Conservation (phyloP, 192 early-diverging fungal species). For the Chytriomyces sp. region DNA sequence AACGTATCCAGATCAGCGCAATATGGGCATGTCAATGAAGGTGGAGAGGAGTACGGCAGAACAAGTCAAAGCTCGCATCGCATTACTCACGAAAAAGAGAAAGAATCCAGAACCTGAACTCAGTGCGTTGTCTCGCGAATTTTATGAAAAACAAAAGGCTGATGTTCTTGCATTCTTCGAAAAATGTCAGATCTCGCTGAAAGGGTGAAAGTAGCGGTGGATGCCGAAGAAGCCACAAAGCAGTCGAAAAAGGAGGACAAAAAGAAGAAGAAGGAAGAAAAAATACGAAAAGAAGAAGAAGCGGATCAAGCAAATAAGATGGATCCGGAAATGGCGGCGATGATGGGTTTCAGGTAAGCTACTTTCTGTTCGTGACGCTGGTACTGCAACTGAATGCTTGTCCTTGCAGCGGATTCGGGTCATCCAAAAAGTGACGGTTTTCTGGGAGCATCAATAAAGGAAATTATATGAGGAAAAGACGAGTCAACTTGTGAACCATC, state of each 20-base stretch:
- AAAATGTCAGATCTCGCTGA: conserved; percentile 65
- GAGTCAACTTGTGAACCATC: background rate
- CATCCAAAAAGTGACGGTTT: conserved; percentile 21
- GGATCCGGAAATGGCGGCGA: conserved; percentile 69
- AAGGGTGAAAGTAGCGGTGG: conserved; percentile 65
- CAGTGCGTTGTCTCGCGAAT: conserved; percentile 39
- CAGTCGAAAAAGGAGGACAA: conserved; percentile 56
- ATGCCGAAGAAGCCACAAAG: conserved; percentile 73
- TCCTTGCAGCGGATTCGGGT: conserved; percentile 27
- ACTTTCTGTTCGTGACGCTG: too few relatives aligned
- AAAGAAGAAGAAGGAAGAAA: conserved; percentile 60
- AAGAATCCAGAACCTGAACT: conserved; percentile 64
- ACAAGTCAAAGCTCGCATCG: conserved; percentile 76
- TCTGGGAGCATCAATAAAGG: background rate
- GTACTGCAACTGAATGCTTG: too few relatives aligned
- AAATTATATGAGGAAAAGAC: background rate
- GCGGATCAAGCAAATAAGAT: conserved; percentile 46
- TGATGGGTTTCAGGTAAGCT: conserved; percentile 72
- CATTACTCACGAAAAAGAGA: conserved; percentile 71
- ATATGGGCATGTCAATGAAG: conserved; percentile 81
- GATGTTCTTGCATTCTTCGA: background rate
- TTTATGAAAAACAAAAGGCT: background rate
- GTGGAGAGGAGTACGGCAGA: conserved; percentile 77
- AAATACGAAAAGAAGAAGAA: conserved; percentile 35
- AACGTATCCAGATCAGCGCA: conserved; percentile 70